These are phyloP conservation scores for Ceratobasidium sp. DNA, from an alignment of 1,284 basidiomycete species.

Conservation along the genomic window DNA sequence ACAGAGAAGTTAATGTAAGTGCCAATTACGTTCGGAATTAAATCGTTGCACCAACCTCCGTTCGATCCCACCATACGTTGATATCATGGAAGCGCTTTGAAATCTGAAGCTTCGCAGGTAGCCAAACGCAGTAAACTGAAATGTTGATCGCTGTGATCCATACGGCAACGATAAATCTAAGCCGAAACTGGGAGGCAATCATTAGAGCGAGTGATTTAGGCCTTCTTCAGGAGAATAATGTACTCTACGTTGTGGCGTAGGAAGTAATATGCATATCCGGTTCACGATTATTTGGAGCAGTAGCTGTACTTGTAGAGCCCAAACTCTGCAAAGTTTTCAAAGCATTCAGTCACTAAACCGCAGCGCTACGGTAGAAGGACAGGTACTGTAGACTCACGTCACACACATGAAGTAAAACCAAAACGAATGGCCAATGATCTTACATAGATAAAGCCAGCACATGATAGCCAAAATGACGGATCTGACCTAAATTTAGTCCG, in stretches of 20 bases:
- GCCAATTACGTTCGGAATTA: too few relatives aligned
- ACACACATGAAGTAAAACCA: conserved; percentile 41
- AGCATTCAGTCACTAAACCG: too few relatives aligned
- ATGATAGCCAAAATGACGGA: conserved; percentile 37
- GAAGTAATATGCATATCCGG: conserved; percentile 39
- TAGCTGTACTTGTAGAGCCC: conserved; percentile 41
- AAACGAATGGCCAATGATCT: conserved; percentile 39
- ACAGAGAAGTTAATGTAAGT: too few relatives aligned
- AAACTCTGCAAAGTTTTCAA: conserved; percentile 7
- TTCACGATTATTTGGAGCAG: conserved; percentile 44
- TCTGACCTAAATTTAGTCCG: not conserved
- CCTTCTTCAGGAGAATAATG: too few relatives aligned
- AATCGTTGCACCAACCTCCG: conserved; percentile 11
- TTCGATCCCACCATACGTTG: conserved; percentile 41
- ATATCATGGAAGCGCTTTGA: conserved; percentile 34
- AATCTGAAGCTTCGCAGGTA: conserved; percentile 43
- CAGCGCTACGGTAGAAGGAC: too few relatives aligned
- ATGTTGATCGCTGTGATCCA: conserved; percentile 42
- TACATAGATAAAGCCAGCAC: conserved; percentile 42
- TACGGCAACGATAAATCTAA: conserved; percentile 41
- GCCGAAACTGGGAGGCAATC: conserved; percentile 15
- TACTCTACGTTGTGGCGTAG: not conserved
- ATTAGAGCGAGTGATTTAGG: too few relatives aligned
- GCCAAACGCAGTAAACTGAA: conserved; percentile 43
- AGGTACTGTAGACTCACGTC: too few relatives aligned